Conservation (phyloP, 345 rosid genomes). For the Adansonia digitata region DNA sequence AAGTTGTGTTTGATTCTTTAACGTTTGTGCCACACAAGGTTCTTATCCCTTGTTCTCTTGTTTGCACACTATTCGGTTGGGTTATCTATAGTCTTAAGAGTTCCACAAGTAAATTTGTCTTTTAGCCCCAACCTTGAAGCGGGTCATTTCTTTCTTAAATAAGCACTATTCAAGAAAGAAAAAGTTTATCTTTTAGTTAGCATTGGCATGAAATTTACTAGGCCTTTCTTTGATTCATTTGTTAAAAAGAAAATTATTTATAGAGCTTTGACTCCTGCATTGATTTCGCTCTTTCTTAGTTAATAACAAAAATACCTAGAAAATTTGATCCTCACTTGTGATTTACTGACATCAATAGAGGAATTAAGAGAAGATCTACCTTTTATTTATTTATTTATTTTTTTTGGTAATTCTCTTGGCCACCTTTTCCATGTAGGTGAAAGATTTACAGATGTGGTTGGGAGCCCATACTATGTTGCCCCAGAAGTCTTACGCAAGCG, state of each 20-base stretch:
- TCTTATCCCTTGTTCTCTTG: not conserved
- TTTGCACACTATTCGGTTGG: not conserved
- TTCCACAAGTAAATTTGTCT: not conserved
- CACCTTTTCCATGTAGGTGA: conserved; percentile 42
- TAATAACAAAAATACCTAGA: not conserved
- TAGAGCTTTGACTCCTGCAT: conserved; percentile 5
- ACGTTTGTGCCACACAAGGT: not conserved
- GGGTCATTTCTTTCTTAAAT: not conserved
- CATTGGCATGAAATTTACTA: not conserved
- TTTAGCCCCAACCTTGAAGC: not conserved
- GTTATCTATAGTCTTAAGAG: not conserved
- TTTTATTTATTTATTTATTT: too few relatives aligned
- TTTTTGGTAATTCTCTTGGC: not conserved
- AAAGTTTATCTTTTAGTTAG: not conserved
- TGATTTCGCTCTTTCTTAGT: not conserved
- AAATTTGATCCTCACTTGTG: not conserved
- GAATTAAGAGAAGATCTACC: not conserved
- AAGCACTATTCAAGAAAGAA: not conserved
- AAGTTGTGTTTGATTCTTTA: not conserved
- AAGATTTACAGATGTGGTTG: conserved; percentile 72
- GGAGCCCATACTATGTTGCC: conserved; percentile 93
- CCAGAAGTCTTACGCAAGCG: conserved; percentile 77
- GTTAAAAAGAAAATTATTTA: not conserved
- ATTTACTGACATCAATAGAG: not conserved
- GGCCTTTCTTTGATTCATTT: not conserved